Base-by-base conservation (phyloP, 2,329 filamentous ascomycete species). In the Samsoniella hepiali region DNA sequence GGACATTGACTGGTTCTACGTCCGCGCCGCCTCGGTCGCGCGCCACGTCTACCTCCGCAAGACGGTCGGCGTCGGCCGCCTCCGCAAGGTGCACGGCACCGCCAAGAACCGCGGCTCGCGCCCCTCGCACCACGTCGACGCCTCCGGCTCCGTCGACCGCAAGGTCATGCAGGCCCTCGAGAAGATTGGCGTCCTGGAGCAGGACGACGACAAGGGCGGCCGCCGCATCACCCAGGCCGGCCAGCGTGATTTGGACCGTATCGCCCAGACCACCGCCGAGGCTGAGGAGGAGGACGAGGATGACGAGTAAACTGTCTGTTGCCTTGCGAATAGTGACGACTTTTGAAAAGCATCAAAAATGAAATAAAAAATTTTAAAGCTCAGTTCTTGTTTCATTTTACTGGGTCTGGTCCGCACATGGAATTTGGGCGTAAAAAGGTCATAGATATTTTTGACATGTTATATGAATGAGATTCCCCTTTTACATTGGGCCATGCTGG, bases 31-130 rank as follows among this genome's bases (percentile, higher is more conserved):
- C 74, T 88, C 94, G 71, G 90, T 99, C 78, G 95, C 95, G 76
- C 93, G 93, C 78, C 94, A 98, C 87, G 89, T 99, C 86, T 99
- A 99, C 88, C 87, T 99, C 81, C 91, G 95, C 85, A 99, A 99
- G 88, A 97, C 93, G 69, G 93, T 99, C 78, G 95, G 95, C 87
- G 92, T 99, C 73, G 95, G 95, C 82, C 93, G 95, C 78, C 89
- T 99, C 74, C 91, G 94, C 81, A 97, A 96, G 86, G 91, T 90
- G 70, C 95, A 99, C 88, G 95, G 93, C 75, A 90, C 88, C 73
- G 90, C 91, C 85, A 97, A 96, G 89, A 99, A 98, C 90, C 93
- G 95, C 74, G 95, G 95, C 75, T 88, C 88, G 73, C 88, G 90
- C 72, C 95, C 95, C 78, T 91, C 88, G 70, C 89, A 96, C 83